Conservation (phyloP, 192 early-diverging fungal genomes). For the Coemansia javaensis region DNA sequence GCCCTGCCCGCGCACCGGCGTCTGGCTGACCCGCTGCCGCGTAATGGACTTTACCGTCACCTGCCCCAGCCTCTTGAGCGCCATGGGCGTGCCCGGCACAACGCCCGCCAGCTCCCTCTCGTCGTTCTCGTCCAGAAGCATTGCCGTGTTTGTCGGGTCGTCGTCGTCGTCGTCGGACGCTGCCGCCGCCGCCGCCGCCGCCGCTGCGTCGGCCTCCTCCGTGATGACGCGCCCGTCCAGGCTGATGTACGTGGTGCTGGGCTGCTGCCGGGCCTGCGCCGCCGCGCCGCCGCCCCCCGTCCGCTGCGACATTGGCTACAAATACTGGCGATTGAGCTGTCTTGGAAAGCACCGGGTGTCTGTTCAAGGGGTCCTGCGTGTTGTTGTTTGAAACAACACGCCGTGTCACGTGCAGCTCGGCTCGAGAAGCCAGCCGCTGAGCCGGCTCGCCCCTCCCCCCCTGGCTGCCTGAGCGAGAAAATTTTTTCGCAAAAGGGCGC, state of each 20-base stretch:
- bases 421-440: neutral
- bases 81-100: conserved; percentile 33
- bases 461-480: too few species aligned
- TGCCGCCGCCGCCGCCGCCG: conserved; percentile 2
- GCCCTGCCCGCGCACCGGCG: conserved; percentile 10
- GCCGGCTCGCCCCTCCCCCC: too few species aligned
- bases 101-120: conserved; percentile 32
- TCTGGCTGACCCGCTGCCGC: conserved; percentile 38
- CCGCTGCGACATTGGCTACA: too few species aligned
- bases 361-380: too few species aligned
- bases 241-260: neutral
- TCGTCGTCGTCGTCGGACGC: conserved; percentile 28
- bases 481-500: too few species aligned
- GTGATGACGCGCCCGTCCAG: neutral
- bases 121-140: conserved; percentile 44
- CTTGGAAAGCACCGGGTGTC: too few species aligned
- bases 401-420: neutral
- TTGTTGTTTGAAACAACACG: too few species aligned
- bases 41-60: conserved; percentile 40
- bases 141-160: conserved; percentile 48
- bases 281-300: neutral
- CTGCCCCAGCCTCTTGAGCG: conserved; percentile 29
- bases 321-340: too few species aligned
- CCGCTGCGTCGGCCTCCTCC: neutral
- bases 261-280: neutral